These are phyloP conservation scores for Leishmania amazonensis DNA, from an alignment of 208 protist species.

Conservation along the genomic window DNA sequence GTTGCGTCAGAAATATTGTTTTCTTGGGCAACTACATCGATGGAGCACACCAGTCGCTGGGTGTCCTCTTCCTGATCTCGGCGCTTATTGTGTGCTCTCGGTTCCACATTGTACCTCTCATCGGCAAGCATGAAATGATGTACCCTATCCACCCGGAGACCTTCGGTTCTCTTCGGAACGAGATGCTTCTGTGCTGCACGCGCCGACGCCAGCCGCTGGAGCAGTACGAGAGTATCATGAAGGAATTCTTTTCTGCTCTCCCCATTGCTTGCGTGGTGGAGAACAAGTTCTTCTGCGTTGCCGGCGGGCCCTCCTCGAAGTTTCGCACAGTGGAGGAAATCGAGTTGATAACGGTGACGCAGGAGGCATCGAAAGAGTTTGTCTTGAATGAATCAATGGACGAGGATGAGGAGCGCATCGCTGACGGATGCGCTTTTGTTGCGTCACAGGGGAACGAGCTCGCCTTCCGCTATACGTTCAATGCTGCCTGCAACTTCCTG, in stretches of 20 bases:
- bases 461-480: conserved; percentile 76
- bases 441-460: conserved; percentile 42
- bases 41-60: conserved; percentile 72
- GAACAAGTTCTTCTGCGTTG: conserved; percentile 70
- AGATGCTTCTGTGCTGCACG: conserved; percentile 47
- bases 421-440: conserved; percentile 60
- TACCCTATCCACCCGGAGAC: conserved; percentile 69
- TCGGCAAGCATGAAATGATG: conserved; percentile 80
- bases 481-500: conserved; percentile 83
- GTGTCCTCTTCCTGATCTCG: conserved; percentile 71
- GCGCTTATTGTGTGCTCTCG: conserved; percentile 58
- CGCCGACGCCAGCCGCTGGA: conserved; percentile 43
- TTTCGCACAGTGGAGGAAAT: conserved; percentile 58
- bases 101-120: conserved; percentile 52
- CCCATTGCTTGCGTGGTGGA: conserved; percentile 73
- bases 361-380: conserved; percentile 58
- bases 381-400: conserved; percentile 82
- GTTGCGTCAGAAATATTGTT: conserved; percentile 44
- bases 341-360: conserved; percentile 16
- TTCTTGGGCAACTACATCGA: conserved; percentile 90
- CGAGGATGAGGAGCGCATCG: conserved; percentile 77
- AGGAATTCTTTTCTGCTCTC: conserved; percentile 63
- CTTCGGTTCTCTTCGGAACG: conserved; percentile 74
- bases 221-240: conserved; percentile 47
- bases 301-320: conserved; percentile 54